phyloP scores from a whole-genome alignment of 1,284 basidiomycete genomes.

The Melanopsichium pennsylvanicum region DNA sequence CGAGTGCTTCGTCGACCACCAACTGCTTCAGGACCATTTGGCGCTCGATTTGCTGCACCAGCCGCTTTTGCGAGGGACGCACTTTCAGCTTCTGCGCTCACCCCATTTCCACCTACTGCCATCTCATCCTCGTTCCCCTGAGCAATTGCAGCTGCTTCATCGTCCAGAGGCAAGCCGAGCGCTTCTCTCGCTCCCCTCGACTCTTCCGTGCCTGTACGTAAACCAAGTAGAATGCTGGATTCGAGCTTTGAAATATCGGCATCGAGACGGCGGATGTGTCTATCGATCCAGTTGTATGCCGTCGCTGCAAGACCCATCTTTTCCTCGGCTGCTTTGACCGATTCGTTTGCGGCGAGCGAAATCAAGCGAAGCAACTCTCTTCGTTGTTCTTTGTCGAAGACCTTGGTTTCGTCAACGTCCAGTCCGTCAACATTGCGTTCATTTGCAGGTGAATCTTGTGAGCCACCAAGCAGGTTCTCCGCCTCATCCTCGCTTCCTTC shows the following conservation, averaged over 20 bases:
- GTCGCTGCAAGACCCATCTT: conserved; percentile 69
- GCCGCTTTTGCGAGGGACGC: conserved; percentile 37
- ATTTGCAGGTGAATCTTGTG: not conserved
- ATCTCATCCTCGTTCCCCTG: conserved; percentile 7
- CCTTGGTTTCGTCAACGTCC: not conserved
- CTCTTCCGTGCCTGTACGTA: conserved; percentile 52
- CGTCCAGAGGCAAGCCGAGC: conserved; percentile 30
- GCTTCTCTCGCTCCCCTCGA: conserved; percentile 43
- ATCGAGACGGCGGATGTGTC: conserved; percentile 70
- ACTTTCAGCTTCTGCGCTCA: conserved; percentile 30
- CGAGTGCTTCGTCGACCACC: conserved; percentile 16
- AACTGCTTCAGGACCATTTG: not conserved
- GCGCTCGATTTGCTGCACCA: conserved; percentile 20
- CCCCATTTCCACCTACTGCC: not conserved
- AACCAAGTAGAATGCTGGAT: conserved; percentile 50
- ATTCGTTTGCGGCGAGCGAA: conserved; percentile 33
- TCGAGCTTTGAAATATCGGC: conserved; percentile 65
- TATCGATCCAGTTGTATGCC: conserved; percentile 69
- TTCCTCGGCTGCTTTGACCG: conserved; percentile 67
- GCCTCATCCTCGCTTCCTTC: conserved; percentile 35
- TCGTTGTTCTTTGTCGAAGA: conserved; percentile 13
- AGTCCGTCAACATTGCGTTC: not conserved
- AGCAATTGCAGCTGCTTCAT: not conserved
- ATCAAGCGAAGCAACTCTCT: conserved; percentile 21
- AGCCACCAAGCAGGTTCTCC: conserved; percentile 25